Conservation (phyloP, 192 early-diverging fungal genomes). For the Lobosporangium transversale region DNA sequence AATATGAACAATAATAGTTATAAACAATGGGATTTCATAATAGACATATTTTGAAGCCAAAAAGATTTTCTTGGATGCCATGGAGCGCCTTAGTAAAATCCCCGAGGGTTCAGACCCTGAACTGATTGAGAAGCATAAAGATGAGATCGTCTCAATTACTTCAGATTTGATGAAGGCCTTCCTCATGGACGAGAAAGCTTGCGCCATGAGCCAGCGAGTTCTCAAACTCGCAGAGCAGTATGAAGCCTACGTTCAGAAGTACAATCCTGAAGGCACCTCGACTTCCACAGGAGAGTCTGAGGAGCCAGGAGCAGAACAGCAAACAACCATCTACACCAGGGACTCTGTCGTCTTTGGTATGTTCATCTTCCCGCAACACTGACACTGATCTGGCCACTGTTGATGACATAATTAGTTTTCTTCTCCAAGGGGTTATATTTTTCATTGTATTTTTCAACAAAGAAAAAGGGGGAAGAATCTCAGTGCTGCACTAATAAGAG, state of each 20-base stretch:
- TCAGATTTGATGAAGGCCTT: constrained; percentile 64
- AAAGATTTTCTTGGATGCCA: constrained; percentile 59
- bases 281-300: constrained; percentile 38
- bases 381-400: no score
- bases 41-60: constrained; percentile 65
- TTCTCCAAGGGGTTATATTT: no score
- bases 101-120: constrained; percentile 61
- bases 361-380: no score
- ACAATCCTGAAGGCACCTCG: constrained; percentile 50
- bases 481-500: neutral
- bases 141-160: constrained; percentile 61
- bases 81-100: constrained; percentile 60
- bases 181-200: constrained; percentile 68
- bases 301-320: constrained; percentile 41
- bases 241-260: constrained; percentile 55
- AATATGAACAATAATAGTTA: no score
- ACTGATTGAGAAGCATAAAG: constrained; percentile 57
- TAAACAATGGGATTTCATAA: no score
- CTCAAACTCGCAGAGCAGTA: constrained; percentile 70
- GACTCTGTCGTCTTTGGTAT: constrained; percentile 51
- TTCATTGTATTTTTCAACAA: neutral
- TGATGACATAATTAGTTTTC: no score
- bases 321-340: constrained; percentile 50
- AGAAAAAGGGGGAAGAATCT: neutral
- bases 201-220: constrained; percentile 67